Conservation (phyloP, 176 grass and related monocot genomes). For the Oryza longistaminata region DNA sequence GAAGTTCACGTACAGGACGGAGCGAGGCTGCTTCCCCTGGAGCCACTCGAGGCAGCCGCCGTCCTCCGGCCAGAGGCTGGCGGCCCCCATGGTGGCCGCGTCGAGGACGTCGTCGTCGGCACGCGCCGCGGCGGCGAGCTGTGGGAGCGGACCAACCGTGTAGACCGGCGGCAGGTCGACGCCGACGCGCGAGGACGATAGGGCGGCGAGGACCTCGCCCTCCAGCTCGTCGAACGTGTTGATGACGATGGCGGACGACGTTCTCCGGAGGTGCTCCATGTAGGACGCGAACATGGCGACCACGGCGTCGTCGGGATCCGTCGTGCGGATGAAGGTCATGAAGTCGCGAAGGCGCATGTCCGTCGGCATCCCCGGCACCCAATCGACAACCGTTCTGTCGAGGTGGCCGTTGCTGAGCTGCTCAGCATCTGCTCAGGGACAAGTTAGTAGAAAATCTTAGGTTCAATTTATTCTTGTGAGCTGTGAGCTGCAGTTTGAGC, state of each 20-base stretch:
- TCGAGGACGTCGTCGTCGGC: no score
- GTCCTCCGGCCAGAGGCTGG: no score
- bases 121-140: no score
- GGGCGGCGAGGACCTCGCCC: neutral
- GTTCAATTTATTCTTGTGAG: no score
- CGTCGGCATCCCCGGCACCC: slow-evolving; percentile 22
- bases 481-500: no score
- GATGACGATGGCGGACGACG: slow-evolving; percentile 18
- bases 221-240: slow-evolving; percentile 40
- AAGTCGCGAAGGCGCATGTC: slow-evolving; percentile 27
- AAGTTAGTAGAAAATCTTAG: no score
- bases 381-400: slow-evolving; percentile 6
- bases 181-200: neutral
- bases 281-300: neutral
- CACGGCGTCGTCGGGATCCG: slow-evolving; percentile 10
- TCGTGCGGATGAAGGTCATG: slow-evolving; percentile 14
- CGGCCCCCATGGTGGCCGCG: no score
- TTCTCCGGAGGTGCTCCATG: neutral
- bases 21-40: no score
- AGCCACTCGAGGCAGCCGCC: no score
- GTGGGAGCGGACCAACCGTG: slow-evolving; percentile 31
- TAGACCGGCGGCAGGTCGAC: slow-evolving; percentile 4
- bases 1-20: no score
- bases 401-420: slow-evolving; percentile 35
- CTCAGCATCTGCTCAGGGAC: neutral